These are phyloP conservation scores for Poa annua DNA, from an alignment of 176 grass and related monocot species.

Conservation along the genomic window DNA sequence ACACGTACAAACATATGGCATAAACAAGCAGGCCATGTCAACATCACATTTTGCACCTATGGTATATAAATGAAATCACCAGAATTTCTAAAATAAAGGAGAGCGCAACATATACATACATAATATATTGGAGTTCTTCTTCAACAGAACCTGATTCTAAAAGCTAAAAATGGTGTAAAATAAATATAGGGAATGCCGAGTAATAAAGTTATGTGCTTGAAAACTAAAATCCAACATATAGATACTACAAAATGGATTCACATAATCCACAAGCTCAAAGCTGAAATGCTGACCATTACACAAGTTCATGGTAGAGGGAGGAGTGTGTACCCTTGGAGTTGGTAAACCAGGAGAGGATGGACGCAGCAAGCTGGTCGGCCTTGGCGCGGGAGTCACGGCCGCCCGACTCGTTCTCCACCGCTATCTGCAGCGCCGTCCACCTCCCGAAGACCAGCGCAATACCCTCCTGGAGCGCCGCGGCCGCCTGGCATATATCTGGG, in stretches of 20 bases:
- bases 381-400: constrained; percentile 67
- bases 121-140: neutral
- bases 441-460: constrained; percentile 62
- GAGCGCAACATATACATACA: neutral
- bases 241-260: neutral
- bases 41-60: constrained; percentile 12
- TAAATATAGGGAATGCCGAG: neutral
- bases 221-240: neutral
- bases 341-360: constrained; percentile 75
- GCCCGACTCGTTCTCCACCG: constrained; percentile 75
- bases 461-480: neutral
- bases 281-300: neutral
- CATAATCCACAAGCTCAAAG: too few species aligned
- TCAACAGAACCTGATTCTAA: neutral
- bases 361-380: constrained; percentile 57
- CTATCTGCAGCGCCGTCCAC: constrained; percentile 91
- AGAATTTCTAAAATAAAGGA: neutral
- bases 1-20: neutral
- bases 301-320: neutral
- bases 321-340: constrained; percentile 58
- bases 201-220: neutral
- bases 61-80: neutral
- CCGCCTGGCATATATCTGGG: neutral
- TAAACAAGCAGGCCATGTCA: neutral
- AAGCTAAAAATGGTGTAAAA: neutral